Evolutionary conservation across 805 yeast genomes (phyloP).

Genomic region (Wickerhamiella alocasiicola): DNA sequence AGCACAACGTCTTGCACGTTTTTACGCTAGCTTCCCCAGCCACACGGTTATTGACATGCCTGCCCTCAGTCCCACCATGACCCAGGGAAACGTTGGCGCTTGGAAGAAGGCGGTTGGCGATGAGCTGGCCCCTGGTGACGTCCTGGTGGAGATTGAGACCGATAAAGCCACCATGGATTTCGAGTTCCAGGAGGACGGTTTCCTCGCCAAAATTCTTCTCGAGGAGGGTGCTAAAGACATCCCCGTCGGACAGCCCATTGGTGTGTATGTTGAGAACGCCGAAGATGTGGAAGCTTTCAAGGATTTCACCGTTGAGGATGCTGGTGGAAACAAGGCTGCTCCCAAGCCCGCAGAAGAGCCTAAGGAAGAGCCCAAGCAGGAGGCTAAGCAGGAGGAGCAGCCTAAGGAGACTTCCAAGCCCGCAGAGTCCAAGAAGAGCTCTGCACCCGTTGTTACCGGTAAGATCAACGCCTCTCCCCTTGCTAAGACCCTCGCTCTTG

Average conservation of each 20-base stretch:
- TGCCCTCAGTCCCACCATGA: conserved; percentile 98
- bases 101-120: conserved; percentile 93
- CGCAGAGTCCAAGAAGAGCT: conserved; percentile 86
- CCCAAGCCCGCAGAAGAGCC: conserved; percentile 21
- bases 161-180: conserved; percentile 98
- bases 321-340: conserved; percentile 36
- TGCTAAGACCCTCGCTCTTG: conserved; percentile 87
- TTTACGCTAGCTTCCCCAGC: conserved; percentile 40
- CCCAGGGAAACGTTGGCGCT: conserved; percentile 79
- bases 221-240: conserved; percentile 76
- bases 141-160: conserved; percentile 93
- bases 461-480: conserved; percentile 90
- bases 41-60: conserved; percentile 95
- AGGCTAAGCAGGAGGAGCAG: conserved; percentile 37
- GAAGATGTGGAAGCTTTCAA: conserved; percentile 80
- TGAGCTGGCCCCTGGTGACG: conserved; percentile 77
- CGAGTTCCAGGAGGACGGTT: conserved; percentile 95
- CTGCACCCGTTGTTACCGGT: conserved; percentile 53
- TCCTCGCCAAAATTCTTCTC: conserved; percentile 57
- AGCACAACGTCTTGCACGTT: conserved; percentile 10
- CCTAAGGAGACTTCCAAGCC: conserved; percentile 89
- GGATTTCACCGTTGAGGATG: conserved; percentile 72
- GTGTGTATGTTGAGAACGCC: conserved; percentile 84
- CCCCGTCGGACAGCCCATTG: conserved; percentile 92
- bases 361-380: conserved; percentile 8